phyloP scores from a whole-genome alignment of 2,329 filamentous ascomycete genomes.

The Alternaria hordeiaustralica region DNA sequence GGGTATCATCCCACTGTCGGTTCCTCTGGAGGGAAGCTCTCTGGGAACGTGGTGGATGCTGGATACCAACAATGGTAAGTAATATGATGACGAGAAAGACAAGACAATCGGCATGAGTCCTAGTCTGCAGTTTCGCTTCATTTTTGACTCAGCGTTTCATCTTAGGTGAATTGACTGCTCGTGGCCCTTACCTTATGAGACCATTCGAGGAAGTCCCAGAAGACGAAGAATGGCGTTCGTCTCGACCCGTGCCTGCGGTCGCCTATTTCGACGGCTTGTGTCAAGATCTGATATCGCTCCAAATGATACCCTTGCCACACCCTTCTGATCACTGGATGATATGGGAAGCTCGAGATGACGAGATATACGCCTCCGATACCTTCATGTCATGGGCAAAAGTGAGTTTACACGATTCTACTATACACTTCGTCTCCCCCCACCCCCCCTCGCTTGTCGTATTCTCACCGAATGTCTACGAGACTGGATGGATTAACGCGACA shows the following conservation, averaged over 20 bases:
- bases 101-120: neutral
- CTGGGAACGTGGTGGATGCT: slow-evolving; percentile 4
- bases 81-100: neutral
- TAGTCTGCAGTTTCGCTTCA: neutral
- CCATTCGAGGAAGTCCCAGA: neutral
- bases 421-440: neutral
- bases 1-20: neutral
- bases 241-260: neutral
- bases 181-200: neutral
- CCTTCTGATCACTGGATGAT: neutral
- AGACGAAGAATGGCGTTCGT: neutral
- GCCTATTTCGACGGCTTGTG: neutral
- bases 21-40: neutral
- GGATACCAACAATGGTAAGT: slow-evolving; percentile 2
- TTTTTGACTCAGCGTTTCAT: neutral
- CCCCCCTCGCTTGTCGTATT: neutral
- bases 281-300: neutral
- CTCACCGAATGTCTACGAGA: neutral
- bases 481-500: neutral
- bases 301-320: neutral
- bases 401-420: neutral
- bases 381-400: neutral
- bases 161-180: neutral
- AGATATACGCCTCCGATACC: neutral
- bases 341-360: neutral